These are phyloP conservation scores for Arthrobotrys sinensis DNA, from an alignment of 2,329 filamentous ascomycete species.

Conservation along the genomic window DNA sequence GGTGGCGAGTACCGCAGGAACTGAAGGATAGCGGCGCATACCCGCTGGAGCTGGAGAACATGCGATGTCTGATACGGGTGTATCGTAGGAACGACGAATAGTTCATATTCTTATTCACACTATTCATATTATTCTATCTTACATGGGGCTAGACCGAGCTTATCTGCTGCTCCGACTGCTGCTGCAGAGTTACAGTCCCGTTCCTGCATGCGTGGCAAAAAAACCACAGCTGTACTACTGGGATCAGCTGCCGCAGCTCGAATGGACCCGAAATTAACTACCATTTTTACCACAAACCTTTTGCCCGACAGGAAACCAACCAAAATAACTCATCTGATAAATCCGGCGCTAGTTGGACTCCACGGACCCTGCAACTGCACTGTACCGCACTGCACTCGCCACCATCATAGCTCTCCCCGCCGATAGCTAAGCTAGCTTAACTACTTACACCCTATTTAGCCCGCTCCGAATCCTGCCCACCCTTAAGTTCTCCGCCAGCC, in stretches of 20 bases:
- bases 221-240: neutral
- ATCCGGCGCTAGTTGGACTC: constrained; percentile 36
- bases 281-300: constrained; percentile 9
- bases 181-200: neutral
- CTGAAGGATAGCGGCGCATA: constrained; percentile 41
- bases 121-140: neutral
- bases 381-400: neutral
- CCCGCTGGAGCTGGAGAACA: constrained; percentile 56
- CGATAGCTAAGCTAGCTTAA: constrained; percentile 4
- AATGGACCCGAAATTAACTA: constrained; percentile 7
- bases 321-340: constrained; percentile 57
- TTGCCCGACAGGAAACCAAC: constrained; percentile 11
- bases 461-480: neutral
- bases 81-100: constrained; percentile 49
- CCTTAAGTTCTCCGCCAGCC: neutral
- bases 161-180: neutral
- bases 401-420: neutral
- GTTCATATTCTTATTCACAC: constrained; percentile 4
- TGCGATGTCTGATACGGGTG: constrained; percentile 56
- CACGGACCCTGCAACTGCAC: neutral
- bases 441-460: neutral
- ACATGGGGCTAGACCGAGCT: neutral
- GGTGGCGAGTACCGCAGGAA: constrained; percentile 51
- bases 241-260: constrained; percentile 20
- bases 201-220: constrained; percentile 37